Evolutionary conservation across 345 rosid species (phyloP).

Genomic region (Physaria fendleri): DNA sequence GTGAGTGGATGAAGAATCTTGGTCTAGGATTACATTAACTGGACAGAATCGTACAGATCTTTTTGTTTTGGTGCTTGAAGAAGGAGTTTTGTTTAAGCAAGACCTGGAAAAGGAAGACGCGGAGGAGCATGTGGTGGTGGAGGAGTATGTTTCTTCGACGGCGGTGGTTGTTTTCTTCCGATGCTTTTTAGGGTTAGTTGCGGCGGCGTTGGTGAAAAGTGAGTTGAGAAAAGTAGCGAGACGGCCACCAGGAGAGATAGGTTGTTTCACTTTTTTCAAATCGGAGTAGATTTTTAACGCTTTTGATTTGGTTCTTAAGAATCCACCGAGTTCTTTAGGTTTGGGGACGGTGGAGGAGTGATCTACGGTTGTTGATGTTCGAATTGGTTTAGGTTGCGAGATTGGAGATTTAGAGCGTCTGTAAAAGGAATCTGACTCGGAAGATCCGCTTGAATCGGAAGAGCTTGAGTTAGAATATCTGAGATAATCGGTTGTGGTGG

Average conservation of each 20-base stretch:
- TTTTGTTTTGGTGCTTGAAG: conserved; percentile 39
- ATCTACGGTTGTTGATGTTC: conserved; percentile 38
- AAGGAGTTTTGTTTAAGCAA: conserved; percentile 63
- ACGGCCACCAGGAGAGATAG: conserved; percentile 78
- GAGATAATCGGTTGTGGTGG: conserved; percentile 19
- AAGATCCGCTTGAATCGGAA: conserved; percentile 71
- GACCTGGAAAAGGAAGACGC: conserved; percentile 86
- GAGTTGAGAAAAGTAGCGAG: conserved; percentile 78
- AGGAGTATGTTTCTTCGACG: conserved; percentile 4
- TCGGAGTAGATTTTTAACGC: conserved; percentile 82
- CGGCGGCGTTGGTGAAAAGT: conserved; percentile 43
- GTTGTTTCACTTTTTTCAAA: conserved; percentile 78
- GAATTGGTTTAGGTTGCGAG: conserved; percentile 44
- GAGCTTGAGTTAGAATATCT: conserved; percentile 61
- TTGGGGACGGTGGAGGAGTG: conserved; percentile 18
- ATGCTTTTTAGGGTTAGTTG: conserved; percentile 40
- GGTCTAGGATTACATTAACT: conserved; percentile 68
- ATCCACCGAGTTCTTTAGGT: conserved; percentile 42
- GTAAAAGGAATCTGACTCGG: conserved; percentile 61
- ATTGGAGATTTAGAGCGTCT: conserved; percentile 17
- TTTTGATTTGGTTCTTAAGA: conserved; percentile 61
- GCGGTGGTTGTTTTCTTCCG: neutral
- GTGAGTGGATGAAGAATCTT: conserved; percentile 35
- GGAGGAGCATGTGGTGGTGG: conserved; percentile 55
- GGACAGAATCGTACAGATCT: conserved; percentile 75